Conservation (phyloP, 177 flowering plant genomes). For the Vitis hybrid region DNA sequence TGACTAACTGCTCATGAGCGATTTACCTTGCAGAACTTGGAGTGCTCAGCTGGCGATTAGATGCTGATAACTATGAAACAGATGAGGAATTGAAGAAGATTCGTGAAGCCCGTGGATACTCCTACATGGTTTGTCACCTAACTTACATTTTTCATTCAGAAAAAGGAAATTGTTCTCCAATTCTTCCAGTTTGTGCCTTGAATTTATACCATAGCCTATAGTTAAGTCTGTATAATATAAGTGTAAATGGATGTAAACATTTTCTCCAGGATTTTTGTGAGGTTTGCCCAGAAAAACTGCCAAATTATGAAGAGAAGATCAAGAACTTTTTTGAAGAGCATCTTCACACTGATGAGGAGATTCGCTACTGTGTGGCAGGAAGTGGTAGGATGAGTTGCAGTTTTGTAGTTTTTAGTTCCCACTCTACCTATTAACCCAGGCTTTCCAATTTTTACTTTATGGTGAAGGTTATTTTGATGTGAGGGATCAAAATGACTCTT, state of each 20-base stretch:
- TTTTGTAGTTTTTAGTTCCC: neutral
- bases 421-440: neutral
- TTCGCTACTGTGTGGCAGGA: conserved; percentile 90
- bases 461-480: conserved; percentile 94
- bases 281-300: conserved; percentile 90
- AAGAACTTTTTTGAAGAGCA: conserved; percentile 92
- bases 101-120: conserved; percentile 80
- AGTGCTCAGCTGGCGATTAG: conserved; percentile 86
- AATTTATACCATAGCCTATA: neutral
- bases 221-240: neutral
- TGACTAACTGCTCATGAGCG: neutral
- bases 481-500: conserved; percentile 69
- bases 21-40: conserved; percentile 62
- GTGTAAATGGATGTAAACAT: neutral
- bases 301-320: conserved; percentile 91
- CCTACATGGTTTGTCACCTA: conserved; percentile 54
- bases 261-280: conserved; percentile 72
- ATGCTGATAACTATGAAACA: conserved; percentile 88
- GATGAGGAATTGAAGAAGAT: conserved; percentile 91
- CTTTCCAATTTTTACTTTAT: conserved; percentile 4
- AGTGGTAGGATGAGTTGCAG: conserved; percentile 56
- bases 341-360: conserved; percentile 98
- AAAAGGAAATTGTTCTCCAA: neutral
- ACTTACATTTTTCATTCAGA: neutral
- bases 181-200: neutral